These are phyloP conservation scores for Gryganskiella cystojenkinii DNA, from an alignment of 192 early-diverging fungal genomes.

Conservation along the genomic window DNA sequence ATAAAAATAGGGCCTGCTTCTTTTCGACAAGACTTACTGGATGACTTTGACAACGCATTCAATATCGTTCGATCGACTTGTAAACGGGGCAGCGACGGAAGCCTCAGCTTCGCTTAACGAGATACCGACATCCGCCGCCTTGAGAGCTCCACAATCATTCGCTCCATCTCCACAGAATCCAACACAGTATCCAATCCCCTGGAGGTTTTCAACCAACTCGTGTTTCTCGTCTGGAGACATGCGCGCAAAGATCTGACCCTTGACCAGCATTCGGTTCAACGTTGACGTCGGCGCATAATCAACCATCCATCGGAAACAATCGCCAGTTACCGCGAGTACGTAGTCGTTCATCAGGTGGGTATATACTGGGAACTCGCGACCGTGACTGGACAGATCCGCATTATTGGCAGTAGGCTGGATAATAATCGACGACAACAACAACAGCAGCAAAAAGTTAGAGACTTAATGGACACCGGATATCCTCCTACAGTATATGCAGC, in stretches of 20 bases:
- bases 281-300: conserved; percentile 67
- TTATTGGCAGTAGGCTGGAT: not conserved
- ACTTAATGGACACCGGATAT: not conserved
- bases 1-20: too few relatives aligned
- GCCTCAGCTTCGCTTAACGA: conserved; percentile 98
- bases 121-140: conserved; percentile 95
- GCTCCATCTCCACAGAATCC: conserved; percentile 99
- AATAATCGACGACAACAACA: too few relatives aligned
- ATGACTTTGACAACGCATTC: conserved; percentile 93
- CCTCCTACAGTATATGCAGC: too few relatives aligned
- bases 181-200: conserved; percentile 91
- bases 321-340: conserved; percentile 94
- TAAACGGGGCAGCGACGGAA: conserved; percentile 98
- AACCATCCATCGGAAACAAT: conserved; percentile 96
- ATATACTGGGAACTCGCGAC: conserved; percentile 36
- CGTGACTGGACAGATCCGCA: not conserved
- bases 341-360: conserved; percentile 58
- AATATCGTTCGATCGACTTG: conserved; percentile 91
- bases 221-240: conserved; percentile 99
- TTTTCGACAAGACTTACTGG: conserved; percentile 63
- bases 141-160: conserved; percentile 97
- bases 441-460: not conserved
- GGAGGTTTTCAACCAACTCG: conserved; percentile 89
- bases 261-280: conserved; percentile 78
- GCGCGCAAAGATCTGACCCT: conserved; percentile 92